Percentiles rank a stretch among this genome's conserved stretches.
These are phyloP conservation scores for Hondaea fermentalgiana DNA, from an alignment of 108 stramenopile genomes.

Conservation along the genomic window DNA sequence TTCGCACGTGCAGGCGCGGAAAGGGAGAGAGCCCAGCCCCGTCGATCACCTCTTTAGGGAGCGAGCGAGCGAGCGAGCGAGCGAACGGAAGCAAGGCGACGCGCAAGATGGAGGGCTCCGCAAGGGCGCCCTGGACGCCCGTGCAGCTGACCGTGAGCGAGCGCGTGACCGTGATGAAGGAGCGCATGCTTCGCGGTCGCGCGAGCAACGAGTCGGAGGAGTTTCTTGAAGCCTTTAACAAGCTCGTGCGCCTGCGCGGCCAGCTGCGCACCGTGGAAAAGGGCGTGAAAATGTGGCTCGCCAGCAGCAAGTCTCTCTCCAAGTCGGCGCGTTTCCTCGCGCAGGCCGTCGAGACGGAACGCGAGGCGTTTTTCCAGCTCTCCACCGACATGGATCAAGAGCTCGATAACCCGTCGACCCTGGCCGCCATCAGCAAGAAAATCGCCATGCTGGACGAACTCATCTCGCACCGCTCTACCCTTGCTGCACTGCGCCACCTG, in stretches of 20 bases:
- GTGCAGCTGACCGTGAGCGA: neutral
- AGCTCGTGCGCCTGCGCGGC: conserved; percentile 6
- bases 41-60: too few species aligned
- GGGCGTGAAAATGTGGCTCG: neutral
- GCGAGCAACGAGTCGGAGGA: neutral
- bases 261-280: neutral
- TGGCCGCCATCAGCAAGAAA: neutral
- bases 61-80: too few species aligned
- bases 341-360: neutral
- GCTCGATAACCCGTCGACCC: neutral
- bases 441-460: neutral
- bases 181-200: neutral
- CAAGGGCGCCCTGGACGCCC: neutral
- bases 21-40: too few species aligned
- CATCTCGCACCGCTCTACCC: neutral
- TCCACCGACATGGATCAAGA: neutral
- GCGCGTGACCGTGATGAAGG: neutral
- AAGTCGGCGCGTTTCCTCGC: conserved; percentile 7
- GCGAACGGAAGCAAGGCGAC: too few species aligned
- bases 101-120: too few species aligned
- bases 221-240: neutral
- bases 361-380: neutral
- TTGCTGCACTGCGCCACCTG: neutral
- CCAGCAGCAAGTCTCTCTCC: neutral
- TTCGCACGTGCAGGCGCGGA: too few species aligned